phyloP scores from a whole-genome alignment of 83 land plant genomes.

The Larix sibirica region DNA sequence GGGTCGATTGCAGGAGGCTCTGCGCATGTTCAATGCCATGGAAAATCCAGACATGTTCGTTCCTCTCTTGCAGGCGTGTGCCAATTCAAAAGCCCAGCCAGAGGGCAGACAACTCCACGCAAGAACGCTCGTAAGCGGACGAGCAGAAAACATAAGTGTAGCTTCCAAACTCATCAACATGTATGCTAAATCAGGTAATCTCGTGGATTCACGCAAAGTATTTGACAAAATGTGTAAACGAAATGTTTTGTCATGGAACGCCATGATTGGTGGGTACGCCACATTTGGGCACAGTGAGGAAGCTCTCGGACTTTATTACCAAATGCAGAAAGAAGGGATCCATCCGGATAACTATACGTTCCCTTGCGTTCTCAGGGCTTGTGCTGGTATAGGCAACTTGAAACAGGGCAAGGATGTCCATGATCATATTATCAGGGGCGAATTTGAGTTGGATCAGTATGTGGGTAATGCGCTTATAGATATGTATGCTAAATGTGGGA shows the following conservation, averaged over 20 bases:
- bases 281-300: constrained; percentile 30
- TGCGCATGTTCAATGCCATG: background rate
- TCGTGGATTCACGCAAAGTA: no score
- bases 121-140: constrained; percentile 22
- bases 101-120: constrained; percentile 47
- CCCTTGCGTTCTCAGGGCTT: constrained; percentile 45
- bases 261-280: constrained; percentile 50
- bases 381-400: constrained; percentile 35
- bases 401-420: constrained; percentile 25
- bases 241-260: constrained; percentile 71
- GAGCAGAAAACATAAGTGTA: constrained; percentile 27
- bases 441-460: background rate
- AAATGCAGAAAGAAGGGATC: constrained; percentile 44
- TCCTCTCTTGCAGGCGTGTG: constrained; percentile 59
- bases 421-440: constrained; percentile 8
- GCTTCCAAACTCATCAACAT: constrained; percentile 29
- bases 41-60: constrained; percentile 38
- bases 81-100: constrained; percentile 28
- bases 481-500: constrained; percentile 21
- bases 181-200: no score
- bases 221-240: no score
- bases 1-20: constrained; percentile 1
- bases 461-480: constrained; percentile 13
- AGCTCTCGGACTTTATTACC: constrained; percentile 40
- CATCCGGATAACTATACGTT: constrained; percentile 50